phyloP scores from a whole-genome alignment of 2,329 filamentous ascomycete species.

The Talaromyces sp. region DNA sequence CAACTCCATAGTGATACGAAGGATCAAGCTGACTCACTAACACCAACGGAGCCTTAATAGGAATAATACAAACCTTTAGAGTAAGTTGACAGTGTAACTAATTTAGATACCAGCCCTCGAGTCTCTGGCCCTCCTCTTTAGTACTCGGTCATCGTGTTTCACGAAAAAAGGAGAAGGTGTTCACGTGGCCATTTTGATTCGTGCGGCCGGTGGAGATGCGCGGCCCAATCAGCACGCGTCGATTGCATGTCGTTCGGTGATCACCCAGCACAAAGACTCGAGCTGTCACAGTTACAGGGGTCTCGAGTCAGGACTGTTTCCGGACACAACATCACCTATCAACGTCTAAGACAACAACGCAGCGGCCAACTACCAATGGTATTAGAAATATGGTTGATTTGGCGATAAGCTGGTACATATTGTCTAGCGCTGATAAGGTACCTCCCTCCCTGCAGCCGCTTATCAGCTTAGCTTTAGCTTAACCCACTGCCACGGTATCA shows the following conservation, averaged over 20 bases:
- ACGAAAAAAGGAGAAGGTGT: not conserved
- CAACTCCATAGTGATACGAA: not conserved
- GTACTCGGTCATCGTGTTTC: not conserved
- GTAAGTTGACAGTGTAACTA: not conserved
- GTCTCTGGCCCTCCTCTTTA: not conserved
- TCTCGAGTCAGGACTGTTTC: not conserved
- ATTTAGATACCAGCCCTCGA: too few relatives aligned
- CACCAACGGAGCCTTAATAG: not conserved
- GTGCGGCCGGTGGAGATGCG: not conserved
- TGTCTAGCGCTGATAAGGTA: not conserved
- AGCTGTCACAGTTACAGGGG: conserved; percentile 6
- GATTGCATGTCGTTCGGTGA: too few relatives aligned
- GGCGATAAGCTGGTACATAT: not conserved
- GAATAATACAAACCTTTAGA: too few relatives aligned
- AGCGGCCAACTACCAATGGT: not conserved
- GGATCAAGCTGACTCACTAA: not conserved
- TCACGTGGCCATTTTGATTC: conserved; percentile 8
- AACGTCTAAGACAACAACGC: too few relatives aligned
- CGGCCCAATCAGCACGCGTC: not conserved
- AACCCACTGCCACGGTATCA: conserved; percentile 14
- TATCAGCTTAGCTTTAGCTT: conserved; percentile 7
- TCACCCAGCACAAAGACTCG: not conserved
- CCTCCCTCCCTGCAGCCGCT: not conserved
- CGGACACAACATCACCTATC: too few relatives aligned
- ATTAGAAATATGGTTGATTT: not conserved